These are phyloP conservation scores for Thalassiosira profunda DNA, from an alignment of 108 stramenopile genomes.

Conservation along the genomic window DNA sequence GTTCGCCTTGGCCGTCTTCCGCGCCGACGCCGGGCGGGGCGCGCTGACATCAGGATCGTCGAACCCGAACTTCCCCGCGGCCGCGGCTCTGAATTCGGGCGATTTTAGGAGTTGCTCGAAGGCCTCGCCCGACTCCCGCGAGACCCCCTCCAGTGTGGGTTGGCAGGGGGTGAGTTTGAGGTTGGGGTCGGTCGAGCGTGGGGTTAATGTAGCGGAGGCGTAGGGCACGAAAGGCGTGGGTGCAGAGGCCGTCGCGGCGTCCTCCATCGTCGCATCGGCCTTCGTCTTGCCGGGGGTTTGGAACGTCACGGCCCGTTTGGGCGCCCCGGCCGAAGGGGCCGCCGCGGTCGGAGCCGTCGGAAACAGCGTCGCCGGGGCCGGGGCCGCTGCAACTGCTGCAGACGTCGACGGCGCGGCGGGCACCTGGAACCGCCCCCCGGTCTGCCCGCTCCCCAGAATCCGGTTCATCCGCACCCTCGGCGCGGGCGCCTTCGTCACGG, in stretches of 20 bases:
- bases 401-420: not conserved
- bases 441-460: slow-evolving; percentile 33
- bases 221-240: not conserved
- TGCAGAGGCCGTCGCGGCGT: not conserved
- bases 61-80: not conserved
- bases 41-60: no score
- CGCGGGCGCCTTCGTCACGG: not conserved
- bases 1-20: not conserved
- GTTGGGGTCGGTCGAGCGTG: not conserved
- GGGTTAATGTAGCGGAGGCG: slow-evolving; percentile 1
- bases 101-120: not conserved
- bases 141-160: not conserved
- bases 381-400: not conserved
- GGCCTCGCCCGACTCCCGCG: not conserved
- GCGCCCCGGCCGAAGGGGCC: not conserved
- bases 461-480: slow-evolving; percentile 42
- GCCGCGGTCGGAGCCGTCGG: not conserved
- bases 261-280: not conserved
- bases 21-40: not conserved
- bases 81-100: not conserved
- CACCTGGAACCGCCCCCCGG: slow-evolving; percentile 17
- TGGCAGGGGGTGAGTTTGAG: slow-evolving; percentile 7
- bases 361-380: not conserved
- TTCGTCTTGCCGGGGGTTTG: not conserved
- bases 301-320: not conserved